Conservation (phyloP, 345 rosid genomes). For the Clarkia xantiana region DNA sequence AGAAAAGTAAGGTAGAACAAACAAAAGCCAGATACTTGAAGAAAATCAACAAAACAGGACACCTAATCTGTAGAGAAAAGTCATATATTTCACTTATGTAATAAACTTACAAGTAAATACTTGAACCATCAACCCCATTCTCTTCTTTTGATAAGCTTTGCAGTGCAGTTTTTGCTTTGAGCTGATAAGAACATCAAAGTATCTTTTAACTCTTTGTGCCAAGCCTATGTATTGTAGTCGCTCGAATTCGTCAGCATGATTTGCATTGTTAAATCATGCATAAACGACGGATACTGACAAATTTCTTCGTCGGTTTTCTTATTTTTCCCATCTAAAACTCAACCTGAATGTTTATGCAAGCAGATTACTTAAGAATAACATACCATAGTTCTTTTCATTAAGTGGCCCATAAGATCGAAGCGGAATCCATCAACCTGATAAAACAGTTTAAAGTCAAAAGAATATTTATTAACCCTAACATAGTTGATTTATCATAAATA, state of each 20-base stretch:
- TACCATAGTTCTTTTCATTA: slow-evolving; percentile 89
- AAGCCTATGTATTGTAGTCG: not conserved
- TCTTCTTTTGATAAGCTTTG: slow-evolving; percentile 43
- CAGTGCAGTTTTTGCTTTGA: slow-evolving; percentile 60
- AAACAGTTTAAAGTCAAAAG: slow-evolving; percentile 1
- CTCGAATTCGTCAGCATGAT: no score
- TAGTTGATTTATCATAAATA: no score
- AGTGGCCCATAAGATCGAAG: slow-evolving; percentile 96
- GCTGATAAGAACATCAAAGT: slow-evolving; percentile 22
- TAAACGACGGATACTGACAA: no score
- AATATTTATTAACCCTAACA: no score
- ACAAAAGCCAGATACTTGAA: not conserved
- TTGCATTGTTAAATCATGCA: no score
- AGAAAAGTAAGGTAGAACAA: slow-evolving; percentile 1
- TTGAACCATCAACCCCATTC: slow-evolving; percentile 78
- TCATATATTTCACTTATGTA: not conserved
- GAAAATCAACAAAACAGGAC: not conserved
- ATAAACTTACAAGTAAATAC: slow-evolving; percentile 55
- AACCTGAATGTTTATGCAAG: not conserved
- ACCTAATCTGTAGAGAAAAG: not conserved
- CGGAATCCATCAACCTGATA: slow-evolving; percentile 92
- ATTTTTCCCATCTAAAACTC: not conserved
- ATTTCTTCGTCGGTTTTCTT: no score
- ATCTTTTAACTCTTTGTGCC: slow-evolving; percentile 1
- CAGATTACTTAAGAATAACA: slow-evolving; percentile 8